Base-by-base conservation (phyloP, 139 green algal genomes). In the Coccomyxa sp. region DNA sequence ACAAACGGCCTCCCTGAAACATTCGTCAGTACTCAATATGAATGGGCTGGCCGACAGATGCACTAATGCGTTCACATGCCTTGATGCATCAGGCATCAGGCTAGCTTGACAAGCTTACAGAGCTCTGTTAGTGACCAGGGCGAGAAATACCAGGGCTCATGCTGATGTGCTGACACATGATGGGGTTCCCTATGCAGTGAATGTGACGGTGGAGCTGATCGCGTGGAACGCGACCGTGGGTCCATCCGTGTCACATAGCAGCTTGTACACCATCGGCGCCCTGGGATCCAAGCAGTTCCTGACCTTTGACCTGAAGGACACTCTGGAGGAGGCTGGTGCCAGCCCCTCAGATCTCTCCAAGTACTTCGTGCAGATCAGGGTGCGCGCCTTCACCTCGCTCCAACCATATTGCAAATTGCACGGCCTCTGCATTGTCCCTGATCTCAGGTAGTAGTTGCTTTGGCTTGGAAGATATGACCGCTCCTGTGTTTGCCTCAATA, bases 201-300 rank as follows among this genome's bases (percentile, higher is more conserved):
- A 68, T n/a, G 21, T 85, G 30, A 79, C 76, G 18, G 31, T 59
- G 75, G 59, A 85, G 76, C 59, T 85, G 75, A 25, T 85, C 18
- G 18, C 18, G 27, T 67, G 79, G 31, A 79, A 85, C 21, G n/a
- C 30, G 1, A 78, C 18, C 10, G 12, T 18, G 60, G 58, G 75
- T 13, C 82, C 75, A 23, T 58, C 31, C 10, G 13, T 11, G 13
- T 66, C 13, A n/a, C 28, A 25, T 23, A 78, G 31, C n/a, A 79
- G 75, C 16, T 0, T 31, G 18, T 85, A 81, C 82, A 59, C 57
- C 7, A 45, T 85, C n/a, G 17, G 60, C 12, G 17, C 76, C 16
- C 59, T 82, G 75, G 76, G 79, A 21, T 81, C 68, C 81, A 80
- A 81, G 76, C 30, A 58, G 31, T 28, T 80, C 30, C 31, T 58